Percentiles rank a stretch among this genome's conserved stretches.
phyloP scores from a whole-genome alignment of 495 filamentous ascomycete genomes.

The Amorphotheca resinae region DNA sequence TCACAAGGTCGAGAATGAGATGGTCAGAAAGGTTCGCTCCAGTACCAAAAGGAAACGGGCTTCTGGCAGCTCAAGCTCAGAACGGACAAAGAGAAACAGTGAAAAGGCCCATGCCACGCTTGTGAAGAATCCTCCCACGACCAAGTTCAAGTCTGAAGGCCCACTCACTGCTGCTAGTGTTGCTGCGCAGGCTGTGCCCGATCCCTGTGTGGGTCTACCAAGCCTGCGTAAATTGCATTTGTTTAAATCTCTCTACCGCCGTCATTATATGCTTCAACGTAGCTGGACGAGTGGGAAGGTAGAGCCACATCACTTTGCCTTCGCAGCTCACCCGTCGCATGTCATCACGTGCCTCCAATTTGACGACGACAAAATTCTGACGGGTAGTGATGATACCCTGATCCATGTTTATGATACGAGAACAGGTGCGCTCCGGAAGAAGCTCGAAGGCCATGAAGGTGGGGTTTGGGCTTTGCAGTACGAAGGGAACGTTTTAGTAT shows the following conservation, averaged over 20 bases:
- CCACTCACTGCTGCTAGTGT: slow-evolving; percentile 77
- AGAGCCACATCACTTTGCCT: slow-evolving; percentile 87
- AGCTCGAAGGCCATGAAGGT: slow-evolving; percentile 85
- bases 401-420: slow-evolving; percentile 99
- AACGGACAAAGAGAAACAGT: slow-evolving; percentile 15
- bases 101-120: slow-evolving; percentile 14
- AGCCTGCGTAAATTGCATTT: slow-evolving; percentile 74
- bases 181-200: slow-evolving; percentile 67
- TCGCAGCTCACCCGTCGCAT: slow-evolving; percentile 87
- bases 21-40: slow-evolving; percentile 8
- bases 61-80: slow-evolving; percentile 1
- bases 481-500: slow-evolving; percentile 86
- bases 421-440: slow-evolving; percentile 72
- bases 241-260: slow-evolving; percentile 90
- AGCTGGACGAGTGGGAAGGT: slow-evolving; percentile 81
- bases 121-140: slow-evolving; percentile 4
- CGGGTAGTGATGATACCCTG: slow-evolving; percentile 92
- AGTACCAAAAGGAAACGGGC: slow-evolving; percentile 22
- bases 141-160: slow-evolving; percentile 45
- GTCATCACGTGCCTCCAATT: slow-evolving; percentile 98
- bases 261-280: slow-evolving; percentile 77
- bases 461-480: slow-evolving; percentile 98
- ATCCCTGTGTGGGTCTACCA: slow-evolving; percentile 66
- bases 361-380: slow-evolving; percentile 94
- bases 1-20: slow-evolving; percentile 8